These are phyloP conservation scores for Metschnikowia matae DNA, from an alignment of 805 yeast genomes.

Conservation along the genomic window DNA sequence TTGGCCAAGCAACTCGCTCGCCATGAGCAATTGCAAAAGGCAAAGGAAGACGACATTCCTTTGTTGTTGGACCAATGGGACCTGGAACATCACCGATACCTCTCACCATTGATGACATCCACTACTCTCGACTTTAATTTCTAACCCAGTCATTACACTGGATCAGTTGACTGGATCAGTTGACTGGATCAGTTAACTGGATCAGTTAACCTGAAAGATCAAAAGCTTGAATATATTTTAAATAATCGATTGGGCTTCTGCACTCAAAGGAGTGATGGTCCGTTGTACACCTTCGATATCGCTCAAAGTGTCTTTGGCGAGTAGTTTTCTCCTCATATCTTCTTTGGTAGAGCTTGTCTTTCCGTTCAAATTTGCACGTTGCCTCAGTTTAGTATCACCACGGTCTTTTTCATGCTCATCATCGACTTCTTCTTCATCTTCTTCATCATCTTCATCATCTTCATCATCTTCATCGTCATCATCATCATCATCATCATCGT, in stretches of 20 bases:
- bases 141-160: not conserved
- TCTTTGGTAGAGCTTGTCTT: not conserved
- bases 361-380: not conserved
- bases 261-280: slow-evolving; percentile 14
- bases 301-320: slow-evolving; percentile 5
- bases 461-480: slow-evolving; percentile 25
- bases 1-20: slow-evolving; percentile 11
- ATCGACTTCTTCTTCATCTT: not conserved
- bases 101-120: slow-evolving; percentile 5
- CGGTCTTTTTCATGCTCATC: not conserved
- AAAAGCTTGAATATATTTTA: not conserved
- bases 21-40: slow-evolving; percentile 7
- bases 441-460: slow-evolving; percentile 1
- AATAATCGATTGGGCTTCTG: slow-evolving; percentile 16
- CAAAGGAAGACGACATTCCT: slow-evolving; percentile 4
- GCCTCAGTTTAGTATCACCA: not conserved
- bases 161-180: no score
- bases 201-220: no score
- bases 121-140: not conserved
- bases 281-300: slow-evolving; percentile 12
- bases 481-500: slow-evolving; percentile 36
- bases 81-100: slow-evolving; percentile 9
- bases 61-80: slow-evolving; percentile 11
- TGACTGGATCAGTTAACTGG: no score
- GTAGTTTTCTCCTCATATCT: not conserved